These are phyloP conservation scores for Phyllosticta citribraziliensis DNA, from an alignment of 2,329 filamentous ascomycete genomes.

Conservation along the genomic window DNA sequence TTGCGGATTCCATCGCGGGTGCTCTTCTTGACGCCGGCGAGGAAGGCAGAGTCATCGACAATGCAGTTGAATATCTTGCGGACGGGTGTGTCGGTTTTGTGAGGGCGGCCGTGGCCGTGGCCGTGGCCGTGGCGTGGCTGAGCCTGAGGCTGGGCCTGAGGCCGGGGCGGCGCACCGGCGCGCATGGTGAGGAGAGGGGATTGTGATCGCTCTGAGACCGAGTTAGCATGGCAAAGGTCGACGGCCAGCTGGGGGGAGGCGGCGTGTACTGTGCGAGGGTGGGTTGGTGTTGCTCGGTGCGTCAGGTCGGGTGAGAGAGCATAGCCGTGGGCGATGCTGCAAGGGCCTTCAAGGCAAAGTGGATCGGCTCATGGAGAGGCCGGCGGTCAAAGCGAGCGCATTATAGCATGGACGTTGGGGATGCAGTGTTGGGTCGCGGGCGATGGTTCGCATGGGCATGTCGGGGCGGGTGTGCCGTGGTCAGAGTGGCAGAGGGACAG, in stretches of 20 bases:
- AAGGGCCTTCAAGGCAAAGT: slow-evolving; percentile 7
- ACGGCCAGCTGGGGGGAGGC: background rate
- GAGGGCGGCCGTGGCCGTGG: slow-evolving; percentile 2
- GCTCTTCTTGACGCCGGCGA: slow-evolving; percentile 42
- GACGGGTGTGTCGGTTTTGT: slow-evolving; percentile 12
- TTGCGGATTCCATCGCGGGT: slow-evolving; percentile 43
- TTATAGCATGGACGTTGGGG: slow-evolving; percentile 1
- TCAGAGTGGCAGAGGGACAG: background rate
- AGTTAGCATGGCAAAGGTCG: background rate
- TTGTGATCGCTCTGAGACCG: background rate
- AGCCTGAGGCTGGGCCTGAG: slow-evolving; percentile 2
- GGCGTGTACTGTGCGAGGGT: background rate
- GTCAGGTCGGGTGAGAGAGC: slow-evolving; percentile 7
- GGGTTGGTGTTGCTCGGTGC: slow-evolving; percentile 2
- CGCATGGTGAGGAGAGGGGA: background rate
- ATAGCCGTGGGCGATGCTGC: slow-evolving; percentile 9
- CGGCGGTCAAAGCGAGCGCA: slow-evolving; percentile 6
- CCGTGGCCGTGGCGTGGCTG: background rate
- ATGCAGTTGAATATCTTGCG: slow-evolving; percentile 46
- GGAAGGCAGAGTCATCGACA: slow-evolving; percentile 41
- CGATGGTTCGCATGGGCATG: slow-evolving; percentile 3
- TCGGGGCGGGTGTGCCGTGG: background rate
- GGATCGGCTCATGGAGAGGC: slow-evolving; percentile 6
- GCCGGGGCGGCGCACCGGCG: slow-evolving; percentile 8
- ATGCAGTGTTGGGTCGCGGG: background rate